Conservation (phyloP, 805 yeast species). For the Wickerhamomyces chaumierensis region DNA sequence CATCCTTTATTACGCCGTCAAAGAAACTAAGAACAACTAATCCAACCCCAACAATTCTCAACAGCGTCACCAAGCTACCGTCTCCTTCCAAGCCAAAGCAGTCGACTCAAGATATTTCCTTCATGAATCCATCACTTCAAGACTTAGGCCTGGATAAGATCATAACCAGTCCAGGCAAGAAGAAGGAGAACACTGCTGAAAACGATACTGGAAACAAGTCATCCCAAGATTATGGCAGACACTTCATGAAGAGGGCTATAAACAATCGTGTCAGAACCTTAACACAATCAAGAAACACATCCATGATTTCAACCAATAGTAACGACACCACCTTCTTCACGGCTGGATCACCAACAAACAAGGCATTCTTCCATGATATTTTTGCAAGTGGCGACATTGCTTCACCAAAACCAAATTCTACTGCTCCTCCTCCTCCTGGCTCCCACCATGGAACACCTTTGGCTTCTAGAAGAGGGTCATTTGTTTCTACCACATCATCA, state of each 20-base stretch:
- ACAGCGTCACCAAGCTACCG: neutral
- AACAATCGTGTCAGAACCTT: neutral
- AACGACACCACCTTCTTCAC: neutral
- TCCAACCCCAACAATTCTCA: neutral
- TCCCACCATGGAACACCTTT: neutral
- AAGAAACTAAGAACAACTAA: neutral
- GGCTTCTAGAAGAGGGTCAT: neutral
- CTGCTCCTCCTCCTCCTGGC: neutral
- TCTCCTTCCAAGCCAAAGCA: neutral
- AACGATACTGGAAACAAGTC: too few relatives aligned
- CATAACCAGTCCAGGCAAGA: neutral
- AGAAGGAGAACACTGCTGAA: neutral
- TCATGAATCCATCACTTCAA: neutral
- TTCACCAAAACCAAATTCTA: neutral
- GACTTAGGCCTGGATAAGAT: neutral
- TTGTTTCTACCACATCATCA: too few relatives aligned
- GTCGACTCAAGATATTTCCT: neutral
- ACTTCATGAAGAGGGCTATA: neutral
- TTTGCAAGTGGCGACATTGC: neutral
- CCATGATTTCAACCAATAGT: neutral
- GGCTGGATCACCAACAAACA: neutral
- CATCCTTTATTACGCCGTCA: too few relatives aligned
- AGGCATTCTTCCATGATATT: neutral
- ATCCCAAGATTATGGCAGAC: neutral
- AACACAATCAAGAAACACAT: neutral